A percentile compares a stretch with the other conserved stretches of the same genome.
phyloP scores from a whole-genome alignment of 1,284 basidiomycete genomes.

The Pseudozyma sp. region DNA sequence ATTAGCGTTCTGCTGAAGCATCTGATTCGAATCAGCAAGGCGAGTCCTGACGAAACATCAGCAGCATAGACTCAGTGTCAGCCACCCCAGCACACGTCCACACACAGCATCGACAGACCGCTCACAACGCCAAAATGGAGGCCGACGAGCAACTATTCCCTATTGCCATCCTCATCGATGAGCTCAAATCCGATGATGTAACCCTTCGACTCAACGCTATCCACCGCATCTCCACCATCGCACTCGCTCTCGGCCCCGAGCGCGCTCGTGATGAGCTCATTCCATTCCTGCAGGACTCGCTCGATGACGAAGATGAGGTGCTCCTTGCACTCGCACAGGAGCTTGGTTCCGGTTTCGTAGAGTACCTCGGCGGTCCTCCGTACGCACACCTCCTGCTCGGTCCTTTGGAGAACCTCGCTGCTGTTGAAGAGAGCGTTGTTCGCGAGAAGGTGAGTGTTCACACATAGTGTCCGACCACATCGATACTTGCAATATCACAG shows the following conservation, averaged over 20 bases:
- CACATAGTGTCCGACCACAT: too few relatives aligned
- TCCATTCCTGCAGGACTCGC: conserved; percentile 95
- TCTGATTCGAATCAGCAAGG: too few relatives aligned
- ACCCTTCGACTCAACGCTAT: conserved; percentile 93
- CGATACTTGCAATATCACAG: background rate
- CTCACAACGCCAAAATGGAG: conserved; percentile 52
- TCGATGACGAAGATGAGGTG: conserved; percentile 99
- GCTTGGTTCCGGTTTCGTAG: conserved; percentile 82
- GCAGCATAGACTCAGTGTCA: background rate
- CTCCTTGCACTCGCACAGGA: conserved; percentile 96
- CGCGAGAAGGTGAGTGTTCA: conserved; percentile 84
- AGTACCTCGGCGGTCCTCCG: conserved; percentile 92
- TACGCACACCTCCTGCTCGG: conserved; percentile 90
- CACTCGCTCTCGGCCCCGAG: conserved; percentile 93
- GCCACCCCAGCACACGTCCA: background rate
- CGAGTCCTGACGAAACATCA: background rate
- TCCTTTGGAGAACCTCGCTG: conserved; percentile 93
- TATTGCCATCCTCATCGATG: conserved; percentile 83
- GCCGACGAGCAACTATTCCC: conserved; percentile 68
- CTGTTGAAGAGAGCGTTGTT: conserved; percentile 97
- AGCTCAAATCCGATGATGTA: conserved; percentile 85
- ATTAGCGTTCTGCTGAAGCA: conserved; percentile 5
- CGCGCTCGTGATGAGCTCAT: conserved; percentile 95
- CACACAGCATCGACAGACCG: background rate
- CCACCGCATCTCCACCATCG: conserved; percentile 97